These are phyloP conservation scores for Ceratocystis destructans DNA, from an alignment of 2,329 filamentous ascomycete genomes.

Conservation along the genomic window DNA sequence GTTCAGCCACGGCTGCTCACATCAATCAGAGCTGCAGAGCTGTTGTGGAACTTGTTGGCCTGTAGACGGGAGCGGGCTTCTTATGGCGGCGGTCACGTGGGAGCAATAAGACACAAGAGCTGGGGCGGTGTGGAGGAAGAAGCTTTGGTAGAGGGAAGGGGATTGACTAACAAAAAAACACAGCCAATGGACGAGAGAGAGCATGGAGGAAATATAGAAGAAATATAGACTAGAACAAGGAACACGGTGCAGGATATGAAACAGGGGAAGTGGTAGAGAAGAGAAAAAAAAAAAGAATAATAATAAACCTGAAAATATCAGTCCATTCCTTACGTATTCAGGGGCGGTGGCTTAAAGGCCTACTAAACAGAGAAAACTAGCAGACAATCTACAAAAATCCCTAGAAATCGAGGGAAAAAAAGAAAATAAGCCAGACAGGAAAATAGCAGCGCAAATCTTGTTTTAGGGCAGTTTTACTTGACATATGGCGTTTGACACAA, in stretches of 20 bases:
- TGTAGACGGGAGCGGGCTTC: background rate
- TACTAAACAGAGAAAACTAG: background rate
- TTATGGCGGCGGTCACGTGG: background rate
- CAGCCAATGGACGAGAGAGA: background rate
- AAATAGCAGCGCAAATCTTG: background rate
- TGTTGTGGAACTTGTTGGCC: no score
- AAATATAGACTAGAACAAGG: background rate
- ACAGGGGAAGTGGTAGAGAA: background rate
- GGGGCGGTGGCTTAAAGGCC: no score
- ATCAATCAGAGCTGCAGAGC: no score
- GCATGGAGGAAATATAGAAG: slow-evolving; percentile 5
- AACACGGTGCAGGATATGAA: background rate
- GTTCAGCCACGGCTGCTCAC: no score
- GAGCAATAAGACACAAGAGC: background rate
- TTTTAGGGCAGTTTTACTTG: slow-evolving; percentile 2
- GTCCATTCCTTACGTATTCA: background rate
- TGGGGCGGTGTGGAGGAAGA: background rate
- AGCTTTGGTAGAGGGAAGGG: background rate
- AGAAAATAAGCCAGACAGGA: background rate
- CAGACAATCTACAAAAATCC: background rate
- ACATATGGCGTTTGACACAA: slow-evolving; percentile 6
- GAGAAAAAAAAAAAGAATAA: background rate
- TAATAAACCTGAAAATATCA: background rate
- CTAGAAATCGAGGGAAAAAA: background rate
- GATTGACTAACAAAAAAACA: background rate